These are phyloP conservation scores for Tylopilus sp. DNA, from an alignment of 768 basidiomycete species.

Conservation along the genomic window DNA sequence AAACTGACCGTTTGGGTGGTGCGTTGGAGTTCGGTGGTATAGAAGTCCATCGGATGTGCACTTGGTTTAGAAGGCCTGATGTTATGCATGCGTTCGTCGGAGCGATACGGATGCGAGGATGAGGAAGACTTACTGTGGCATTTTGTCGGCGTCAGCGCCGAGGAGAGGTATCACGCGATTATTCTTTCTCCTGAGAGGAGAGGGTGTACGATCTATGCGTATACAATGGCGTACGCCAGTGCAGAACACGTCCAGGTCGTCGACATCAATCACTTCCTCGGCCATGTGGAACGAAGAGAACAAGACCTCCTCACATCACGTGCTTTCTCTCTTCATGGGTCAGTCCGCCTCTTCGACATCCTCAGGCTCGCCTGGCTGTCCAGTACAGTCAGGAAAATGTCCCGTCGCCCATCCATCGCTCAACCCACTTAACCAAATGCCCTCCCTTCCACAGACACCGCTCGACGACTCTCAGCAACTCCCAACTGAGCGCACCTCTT, in stretches of 20 bases:
- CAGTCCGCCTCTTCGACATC: slow-evolving; percentile 15
- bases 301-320: slow-evolving; percentile 10
- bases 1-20: slow-evolving; percentile 21
- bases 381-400: slow-evolving; percentile 44
- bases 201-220: slow-evolving; percentile 13
- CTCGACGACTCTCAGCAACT: slow-evolving; percentile 54
- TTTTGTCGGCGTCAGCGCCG: too few species aligned
- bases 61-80: neutral
- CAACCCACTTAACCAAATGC: slow-evolving; percentile 85
- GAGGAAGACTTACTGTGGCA: too few species aligned
- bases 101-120: neutral
- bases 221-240: slow-evolving; percentile 16
- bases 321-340: slow-evolving; percentile 16
- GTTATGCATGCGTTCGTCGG: neutral
- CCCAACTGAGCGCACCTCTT: slow-evolving; percentile 70
- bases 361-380: slow-evolving; percentile 42
- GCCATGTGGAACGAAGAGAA: too few species aligned
- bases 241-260: slow-evolving; percentile 20
- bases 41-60: neutral
- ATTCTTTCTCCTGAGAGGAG: slow-evolving; percentile 1
- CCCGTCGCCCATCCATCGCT: slow-evolving; percentile 60
- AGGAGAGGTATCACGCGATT: neutral
- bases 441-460: slow-evolving; percentile 68
- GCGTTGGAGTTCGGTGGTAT: slow-evolving; percentile 27
- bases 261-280: slow-evolving; percentile 25